Evolutionary conservation across 2,329 filamentous ascomycete genomes (phyloP).

Genomic region (Fusarium coffeatum): DNA sequence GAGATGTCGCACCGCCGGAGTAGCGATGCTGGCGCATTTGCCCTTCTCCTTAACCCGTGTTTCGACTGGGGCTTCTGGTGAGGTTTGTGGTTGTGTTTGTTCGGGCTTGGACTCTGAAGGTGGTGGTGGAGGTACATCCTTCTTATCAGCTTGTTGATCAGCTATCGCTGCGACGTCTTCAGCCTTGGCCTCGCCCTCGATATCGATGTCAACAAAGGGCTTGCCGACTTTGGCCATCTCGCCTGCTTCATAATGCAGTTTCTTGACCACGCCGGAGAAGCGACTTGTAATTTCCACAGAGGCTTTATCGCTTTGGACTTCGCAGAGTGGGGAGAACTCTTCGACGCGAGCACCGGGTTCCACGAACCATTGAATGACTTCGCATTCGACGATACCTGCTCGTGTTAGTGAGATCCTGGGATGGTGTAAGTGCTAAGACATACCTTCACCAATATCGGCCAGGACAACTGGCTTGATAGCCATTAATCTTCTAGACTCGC

Average conservation of each 20-base stretch:
- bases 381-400: slow-evolving; percentile 94
- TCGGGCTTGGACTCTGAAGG: slow-evolving; percentile 29
- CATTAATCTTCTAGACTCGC: slow-evolving; percentile 60
- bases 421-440: slow-evolving; percentile 32
- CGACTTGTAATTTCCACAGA: slow-evolving; percentile 91
- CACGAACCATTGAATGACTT: slow-evolving; percentile 99
- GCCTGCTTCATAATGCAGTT: slow-evolving; percentile 92
- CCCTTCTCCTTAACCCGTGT: slow-evolving; percentile 57
- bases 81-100: slow-evolving; percentile 12
- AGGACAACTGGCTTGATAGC: slow-evolving; percentile 83
- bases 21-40: slow-evolving; percentile 81
- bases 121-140: slow-evolving; percentile 43
- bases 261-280: slow-evolving; percentile 95
- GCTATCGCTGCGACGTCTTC: slow-evolving; percentile 52
- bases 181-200: slow-evolving; percentile 76
- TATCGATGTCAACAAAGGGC: slow-evolving; percentile 94
- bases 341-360: slow-evolving; percentile 94
- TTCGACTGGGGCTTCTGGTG: slow-evolving; percentile 7
- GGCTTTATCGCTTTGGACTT: slow-evolving; percentile 98
- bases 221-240: slow-evolving; percentile 97
- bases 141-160: slow-evolving; percentile 48
- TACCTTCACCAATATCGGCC: slow-evolving; percentile 88
- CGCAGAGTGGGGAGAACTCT: slow-evolving; percentile 97
- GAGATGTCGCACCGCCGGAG: slow-evolving; percentile 90
- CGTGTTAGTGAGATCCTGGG: slow-evolving; percentile 22